phyloP scores from a whole-genome alignment of 2,329 filamentous ascomycete species.

The Apiospora marii region DNA sequence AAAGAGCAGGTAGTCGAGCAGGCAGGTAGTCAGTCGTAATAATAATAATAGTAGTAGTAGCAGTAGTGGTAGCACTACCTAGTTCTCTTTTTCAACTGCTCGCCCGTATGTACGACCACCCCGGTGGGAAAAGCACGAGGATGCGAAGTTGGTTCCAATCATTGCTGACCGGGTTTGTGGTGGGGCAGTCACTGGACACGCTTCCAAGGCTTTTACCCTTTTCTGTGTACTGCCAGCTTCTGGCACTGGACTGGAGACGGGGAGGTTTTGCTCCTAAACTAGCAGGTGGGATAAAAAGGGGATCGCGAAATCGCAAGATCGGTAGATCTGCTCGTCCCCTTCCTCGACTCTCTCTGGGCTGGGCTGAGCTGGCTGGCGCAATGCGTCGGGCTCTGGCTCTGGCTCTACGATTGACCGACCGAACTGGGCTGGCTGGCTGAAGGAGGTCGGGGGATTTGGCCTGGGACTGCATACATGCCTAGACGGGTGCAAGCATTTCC shows the following conservation, averaged over 20 bases:
- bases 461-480: background rate
- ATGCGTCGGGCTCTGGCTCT: background rate
- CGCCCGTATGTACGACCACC: background rate
- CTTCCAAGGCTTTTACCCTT: conserved; percentile 9
- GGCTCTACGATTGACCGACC: background rate
- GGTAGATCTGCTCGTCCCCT: conserved; percentile 1
- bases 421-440: conserved; percentile 11
- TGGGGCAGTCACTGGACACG: conserved; percentile 19
- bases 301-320: conserved; percentile 9
- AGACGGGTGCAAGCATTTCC: background rate
- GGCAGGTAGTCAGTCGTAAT: background rate
- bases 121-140: conserved; percentile 1
- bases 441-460: background rate
- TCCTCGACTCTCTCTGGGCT: background rate
- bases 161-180: conserved; percentile 17
- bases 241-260: background rate
- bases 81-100: background rate
- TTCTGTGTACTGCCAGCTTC: conserved; percentile 6
- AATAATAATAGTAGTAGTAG: background rate
- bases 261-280: conserved; percentile 20
- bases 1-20: background rate
- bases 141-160: conserved; percentile 15
- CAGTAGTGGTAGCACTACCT: background rate
- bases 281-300: conserved; percentile 20
- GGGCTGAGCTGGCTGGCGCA: background rate